Base-by-base conservation (phyloP, 108 stramenopile species). In the Cyclotella sp. region DNA sequence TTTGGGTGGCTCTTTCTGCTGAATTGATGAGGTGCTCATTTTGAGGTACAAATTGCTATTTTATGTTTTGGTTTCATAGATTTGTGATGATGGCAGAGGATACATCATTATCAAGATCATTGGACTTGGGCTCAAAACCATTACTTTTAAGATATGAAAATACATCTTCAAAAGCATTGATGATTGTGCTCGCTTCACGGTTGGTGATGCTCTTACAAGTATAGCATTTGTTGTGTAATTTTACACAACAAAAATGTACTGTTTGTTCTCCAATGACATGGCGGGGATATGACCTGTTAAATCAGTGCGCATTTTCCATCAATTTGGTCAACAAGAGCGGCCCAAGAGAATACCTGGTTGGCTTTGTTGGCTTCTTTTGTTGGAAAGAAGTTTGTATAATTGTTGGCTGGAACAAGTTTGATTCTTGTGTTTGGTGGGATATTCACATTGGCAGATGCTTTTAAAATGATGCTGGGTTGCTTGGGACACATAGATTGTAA, bases 191-290 rank as follows among this genome's bases (percentile, higher is more conserved):
- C 22, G 16, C 14, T 44, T 45, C 19, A 18, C 43, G 42, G 5
- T 53, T 13, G 5, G 15, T 19, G 75, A 53, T 62, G 84, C 81
- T 44, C 40, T 29, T 4, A 53, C 72, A 1, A 68, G 24, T 55
- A 88, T 88, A 47, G 63, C 27, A 63, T 84, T 82, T 30, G 63
- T 68, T 29, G 75, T 84, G 58, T 82, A 83, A 44, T 83, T 73
- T 54, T 88, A 88, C 22, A 84, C 6, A 9, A 89, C 60, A 22
- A 86, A 67, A 22, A 79, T 14, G 54, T 83, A 80, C 30, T 73
- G 29, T 34, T n/a, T n/a, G n/a, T n/a, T n/a, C n/a, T n/a, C n/a
- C n/a, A n/a, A n/a, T n/a, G n/a, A n/a, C n/a, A n/a, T 77, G 60
- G 49, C 45, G 10, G 73, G 75, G 58, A 86, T 76, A 13, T 26